Base-by-base conservation (phyloP, 345 rosid species). In the Laguncularia racemosa region DNA sequence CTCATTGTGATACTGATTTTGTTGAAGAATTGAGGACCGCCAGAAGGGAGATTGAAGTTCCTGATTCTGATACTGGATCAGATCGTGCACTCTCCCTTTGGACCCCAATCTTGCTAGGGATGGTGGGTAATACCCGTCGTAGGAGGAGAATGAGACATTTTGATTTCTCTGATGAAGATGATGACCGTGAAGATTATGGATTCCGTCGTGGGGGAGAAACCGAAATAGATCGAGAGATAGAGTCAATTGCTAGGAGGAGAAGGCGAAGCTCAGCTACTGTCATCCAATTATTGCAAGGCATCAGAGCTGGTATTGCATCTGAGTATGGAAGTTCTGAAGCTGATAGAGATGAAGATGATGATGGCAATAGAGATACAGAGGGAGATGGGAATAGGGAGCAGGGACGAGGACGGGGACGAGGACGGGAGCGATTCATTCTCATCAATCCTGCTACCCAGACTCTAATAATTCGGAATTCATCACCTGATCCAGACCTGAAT, bases 101-200 rank as follows among this genome's bases (percentile, higher is more conserved):
- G 96, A 91, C 82, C 4, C 93, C 98, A 0, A 68, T 92, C 68
- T 75, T 92, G 68, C 85, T 92, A 9, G 93, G 95, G 1, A 83
- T 92, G 95, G 83, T 84, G 81, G 87, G 82, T 4, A 82, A 78
- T 66, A 70, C 79, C 12, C 78, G 72, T 13, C 82, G 83, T 12
- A 73, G 75, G 28, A 71, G 88, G 60, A 78, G 91, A 71, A 61
- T 69, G 10, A 77, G 96, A 56, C 82, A 78, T 58, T 46, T 71
- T 23, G 85, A 63, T 15, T 77, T 76, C 52, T 82, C 70, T 21
- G 89, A 76, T 49, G 91, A 83, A 0, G 77, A 78, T 20, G 74
- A 72, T 52, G 80, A 69, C 28, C 62, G 69, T 59, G 77, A 67
- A 48, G 84, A 73, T 44, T 67, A 61, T 0, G 76, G 66, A 63